These are phyloP conservation scores for Phoma sp. DNA, from an alignment of 2,329 filamentous ascomycete genomes.

Conservation along the genomic window DNA sequence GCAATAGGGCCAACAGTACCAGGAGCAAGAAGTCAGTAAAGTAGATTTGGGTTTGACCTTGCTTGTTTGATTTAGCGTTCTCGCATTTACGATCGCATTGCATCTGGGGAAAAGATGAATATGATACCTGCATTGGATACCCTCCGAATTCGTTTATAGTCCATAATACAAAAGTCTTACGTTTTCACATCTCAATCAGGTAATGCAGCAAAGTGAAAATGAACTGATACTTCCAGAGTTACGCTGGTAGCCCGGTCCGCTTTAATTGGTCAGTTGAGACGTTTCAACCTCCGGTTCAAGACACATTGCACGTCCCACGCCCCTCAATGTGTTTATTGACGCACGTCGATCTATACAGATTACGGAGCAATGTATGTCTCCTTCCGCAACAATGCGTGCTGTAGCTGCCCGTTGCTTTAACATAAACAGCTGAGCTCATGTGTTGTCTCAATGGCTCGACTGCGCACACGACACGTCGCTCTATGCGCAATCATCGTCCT, in stretches of 20 bases:
- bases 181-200: neutral
- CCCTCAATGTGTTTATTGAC: constrained; percentile 7
- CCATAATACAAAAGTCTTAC: constrained; percentile 15
- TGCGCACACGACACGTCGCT: constrained; percentile 37
- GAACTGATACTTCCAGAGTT: neutral
- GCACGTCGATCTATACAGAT: neutral
- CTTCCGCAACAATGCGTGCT: constrained; percentile 17
- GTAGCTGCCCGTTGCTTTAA: neutral
- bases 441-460: constrained; percentile 30
- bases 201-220: neutral
- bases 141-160: constrained; percentile 19
- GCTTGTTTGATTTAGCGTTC: constrained; percentile 16
- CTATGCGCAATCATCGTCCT: constrained; percentile 34
- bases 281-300: constrained; percentile 10
- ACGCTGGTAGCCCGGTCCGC: neutral
- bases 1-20: constrained; percentile 28
- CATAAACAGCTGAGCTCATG: constrained; percentile 12
- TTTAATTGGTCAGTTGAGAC: constrained; percentile 1
- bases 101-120: constrained; percentile 10
- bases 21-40: constrained; percentile 18
- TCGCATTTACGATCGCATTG: constrained; percentile 17
- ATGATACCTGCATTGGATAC: constrained; percentile 30
- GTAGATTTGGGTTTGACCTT: constrained; percentile 2
- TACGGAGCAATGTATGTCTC: neutral
- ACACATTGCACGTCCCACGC: constrained; percentile 14